Percentiles rank a stretch among this genome's conserved stretches.
Evolutionary conservation across 345 rosid species (phyloP).

Genomic region (Bruguiera gymnorhiza): DNA sequence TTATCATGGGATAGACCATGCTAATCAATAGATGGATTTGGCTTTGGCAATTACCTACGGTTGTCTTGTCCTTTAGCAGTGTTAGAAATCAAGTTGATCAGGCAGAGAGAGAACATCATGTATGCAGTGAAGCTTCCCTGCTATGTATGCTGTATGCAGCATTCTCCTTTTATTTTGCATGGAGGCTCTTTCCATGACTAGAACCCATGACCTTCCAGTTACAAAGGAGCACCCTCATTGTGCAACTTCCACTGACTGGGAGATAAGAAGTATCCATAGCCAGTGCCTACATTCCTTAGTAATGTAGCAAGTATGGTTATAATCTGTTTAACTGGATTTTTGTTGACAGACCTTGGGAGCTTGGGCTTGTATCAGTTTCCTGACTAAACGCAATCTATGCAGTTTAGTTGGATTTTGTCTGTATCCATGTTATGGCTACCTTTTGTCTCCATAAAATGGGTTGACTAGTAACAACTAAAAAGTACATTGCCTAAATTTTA

Average conservation of each 20-base stretch:
- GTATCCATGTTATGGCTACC: neutral
- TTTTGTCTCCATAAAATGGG: neutral
- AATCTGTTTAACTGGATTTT: neutral
- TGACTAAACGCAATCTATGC: neutral
- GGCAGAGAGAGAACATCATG: too few species aligned
- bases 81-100: too few species aligned
- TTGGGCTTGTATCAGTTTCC: neutral
- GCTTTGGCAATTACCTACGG: too few species aligned
- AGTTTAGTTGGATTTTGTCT: neutral
- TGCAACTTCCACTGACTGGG: neutral
- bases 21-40: neutral
- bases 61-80: too few species aligned
- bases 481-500: neutral
- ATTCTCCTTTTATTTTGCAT: too few species aligned
- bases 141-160: too few species aligned
- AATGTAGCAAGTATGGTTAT: neutral
- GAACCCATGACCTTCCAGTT: too few species aligned
- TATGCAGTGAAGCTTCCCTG: too few species aligned
- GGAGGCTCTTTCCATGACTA: too few species aligned
- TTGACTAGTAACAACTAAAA: conserved; percentile 1
- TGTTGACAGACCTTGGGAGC: neutral
- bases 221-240: too few species aligned
- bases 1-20: neutral
- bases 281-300: neutral
- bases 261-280: neutral